phyloP scores from a whole-genome alignment of 352 stramenopile species.

The Phytophthora citricola region DNA sequence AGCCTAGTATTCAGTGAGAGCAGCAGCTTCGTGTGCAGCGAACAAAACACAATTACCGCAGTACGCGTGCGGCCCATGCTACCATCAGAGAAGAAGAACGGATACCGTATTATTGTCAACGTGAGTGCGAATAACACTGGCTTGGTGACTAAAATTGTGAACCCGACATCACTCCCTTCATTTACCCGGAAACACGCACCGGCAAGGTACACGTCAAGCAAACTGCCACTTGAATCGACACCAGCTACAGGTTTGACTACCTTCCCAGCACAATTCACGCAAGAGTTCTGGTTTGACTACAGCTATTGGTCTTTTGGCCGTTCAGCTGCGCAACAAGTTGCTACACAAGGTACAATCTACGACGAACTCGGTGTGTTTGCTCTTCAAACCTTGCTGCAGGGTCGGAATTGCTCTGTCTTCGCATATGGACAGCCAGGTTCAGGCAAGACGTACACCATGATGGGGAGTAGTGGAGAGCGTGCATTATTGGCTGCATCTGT shows the following conservation, averaged over 20 bases:
- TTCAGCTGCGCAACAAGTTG: constrained; percentile 32
- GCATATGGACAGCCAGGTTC: constrained; percentile 76
- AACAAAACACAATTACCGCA: constrained; percentile 70
- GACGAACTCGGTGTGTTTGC: constrained; percentile 61
- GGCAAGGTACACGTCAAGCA: constrained; percentile 4
- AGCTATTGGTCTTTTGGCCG: constrained; percentile 79
- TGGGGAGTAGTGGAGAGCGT: constrained; percentile 33
- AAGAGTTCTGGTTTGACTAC: constrained; percentile 78
- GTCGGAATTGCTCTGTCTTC: constrained; percentile 82
- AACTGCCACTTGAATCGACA: constrained; percentile 3
- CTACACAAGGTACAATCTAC: constrained; percentile 65
- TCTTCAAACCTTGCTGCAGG: constrained; percentile 61
- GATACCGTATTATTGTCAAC: constrained; percentile 64
- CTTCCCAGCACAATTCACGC: constrained; percentile 63
- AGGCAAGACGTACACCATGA: constrained; percentile 83
- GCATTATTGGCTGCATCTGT: constrained; percentile 8
- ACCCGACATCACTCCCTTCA: constrained; percentile 50
- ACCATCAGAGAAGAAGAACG: constrained; percentile 60
- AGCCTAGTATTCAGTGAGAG: constrained; percentile 37
- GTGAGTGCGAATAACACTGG: constrained; percentile 47
- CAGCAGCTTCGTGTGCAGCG: constrained; percentile 19
- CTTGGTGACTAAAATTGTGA: constrained; percentile 65
- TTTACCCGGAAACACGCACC: background rate
- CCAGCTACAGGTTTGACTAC: background rate
- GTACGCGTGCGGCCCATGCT: constrained; percentile 81